These are phyloP conservation scores for Leishmania mexicana DNA, from an alignment of 208 protist genomes.

Conservation along the genomic window DNA sequence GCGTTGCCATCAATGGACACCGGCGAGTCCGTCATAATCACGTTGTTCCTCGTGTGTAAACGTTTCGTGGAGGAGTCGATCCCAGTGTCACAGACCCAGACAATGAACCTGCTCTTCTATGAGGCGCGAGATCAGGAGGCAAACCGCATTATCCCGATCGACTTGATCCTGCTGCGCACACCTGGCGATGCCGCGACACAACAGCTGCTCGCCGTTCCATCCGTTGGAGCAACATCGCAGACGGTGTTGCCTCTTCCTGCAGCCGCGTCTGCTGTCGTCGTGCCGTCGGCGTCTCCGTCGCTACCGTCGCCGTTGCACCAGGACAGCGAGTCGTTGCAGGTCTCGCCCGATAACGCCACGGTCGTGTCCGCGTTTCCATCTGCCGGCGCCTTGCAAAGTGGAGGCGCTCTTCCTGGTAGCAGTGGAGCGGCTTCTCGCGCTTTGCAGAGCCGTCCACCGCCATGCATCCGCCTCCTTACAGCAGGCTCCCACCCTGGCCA, in stretches of 20 bases:
- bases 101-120: constrained; percentile 79
- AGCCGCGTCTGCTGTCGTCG: neutral
- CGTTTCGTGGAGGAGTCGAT: constrained; percentile 49
- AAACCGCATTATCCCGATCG: constrained; percentile 80
- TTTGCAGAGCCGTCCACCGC: constrained; percentile 9
- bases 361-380: neutral
- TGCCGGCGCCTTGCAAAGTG: neutral
- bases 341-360: neutral
- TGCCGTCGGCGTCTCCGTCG: constrained; percentile 3
- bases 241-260: neutral
- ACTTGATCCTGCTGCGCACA: constrained; percentile 68
- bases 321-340: neutral
- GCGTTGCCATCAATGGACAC: constrained; percentile 74
- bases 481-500: neutral
- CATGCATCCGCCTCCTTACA: constrained; percentile 16
- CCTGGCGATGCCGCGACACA: constrained; percentile 45
- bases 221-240: neutral
- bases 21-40: constrained; percentile 72
- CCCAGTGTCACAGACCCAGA: constrained; percentile 66
- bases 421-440: constrained; percentile 1
- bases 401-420: neutral
- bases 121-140: constrained; percentile 84
- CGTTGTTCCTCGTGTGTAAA: constrained; percentile 56
- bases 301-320: neutral
- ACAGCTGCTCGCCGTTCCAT: neutral